Percentiles rank a stretch among this genome's conserved stretches.
These are phyloP conservation scores for Ciborinia camelliae DNA, from an alignment of 2,329 filamentous ascomycete genomes.

Conservation along the genomic window DNA sequence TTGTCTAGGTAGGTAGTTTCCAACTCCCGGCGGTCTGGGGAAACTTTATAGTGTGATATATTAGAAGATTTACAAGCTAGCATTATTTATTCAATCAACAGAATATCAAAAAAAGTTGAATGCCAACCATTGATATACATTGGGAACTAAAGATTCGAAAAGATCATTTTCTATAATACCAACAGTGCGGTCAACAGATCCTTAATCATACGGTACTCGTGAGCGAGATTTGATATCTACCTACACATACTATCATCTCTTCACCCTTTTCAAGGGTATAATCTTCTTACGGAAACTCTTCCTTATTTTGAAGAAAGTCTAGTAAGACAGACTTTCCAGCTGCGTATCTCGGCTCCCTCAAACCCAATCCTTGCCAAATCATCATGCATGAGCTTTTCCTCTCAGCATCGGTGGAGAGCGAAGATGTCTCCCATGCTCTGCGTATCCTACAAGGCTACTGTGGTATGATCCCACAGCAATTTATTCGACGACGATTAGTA, in stretches of 20 bases:
- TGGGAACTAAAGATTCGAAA: not conserved
- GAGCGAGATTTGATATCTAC: not conserved
- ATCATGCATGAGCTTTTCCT: constrained; percentile 59
- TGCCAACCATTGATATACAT: not conserved
- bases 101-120: not conserved
- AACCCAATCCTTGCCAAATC: constrained; percentile 10
- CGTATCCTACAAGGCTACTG: constrained; percentile 56
- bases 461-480: constrained; percentile 52
- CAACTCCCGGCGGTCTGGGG: not conserved
- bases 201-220: not conserved
- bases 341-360: constrained; percentile 12
- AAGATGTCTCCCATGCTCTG: constrained; percentile 48
- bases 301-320: not conserved
- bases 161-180: not conserved
- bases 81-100: not conserved
- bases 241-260: not conserved
- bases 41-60: not conserved
- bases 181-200: not conserved
- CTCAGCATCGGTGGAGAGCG: constrained; percentile 50
- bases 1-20: not conserved
- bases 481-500: constrained; percentile 51
- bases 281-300: not conserved
- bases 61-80: not conserved
- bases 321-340: too few relatives aligned
- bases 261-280: not conserved